Base-by-base conservation (phyloP, 495 filamentous ascomycete species). In the Delitschia confertaspora region DNA sequence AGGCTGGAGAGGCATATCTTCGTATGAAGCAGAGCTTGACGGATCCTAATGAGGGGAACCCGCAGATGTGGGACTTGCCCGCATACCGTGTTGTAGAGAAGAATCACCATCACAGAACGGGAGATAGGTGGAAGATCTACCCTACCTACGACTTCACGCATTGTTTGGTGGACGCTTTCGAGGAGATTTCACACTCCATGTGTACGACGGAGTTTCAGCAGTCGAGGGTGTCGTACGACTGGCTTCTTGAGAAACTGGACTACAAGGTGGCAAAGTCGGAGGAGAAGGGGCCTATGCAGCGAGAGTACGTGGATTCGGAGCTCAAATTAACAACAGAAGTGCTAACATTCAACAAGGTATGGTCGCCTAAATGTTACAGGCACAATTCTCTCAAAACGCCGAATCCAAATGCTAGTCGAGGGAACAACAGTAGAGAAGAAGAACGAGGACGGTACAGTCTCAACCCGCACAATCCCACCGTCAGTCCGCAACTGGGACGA, bases 121-220 rank as follows among this genome's bases (percentile, higher is more conserved):
- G 78, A 4, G 63, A 71, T 43, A 73, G 79, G 58, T 94, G 85
- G 83, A 75, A 72, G 53, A 85, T 93, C 33, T 93, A 89, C 52
- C 88, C 88, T 0, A 87, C 88, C 0, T 94, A 95, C 58, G 88
- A 93, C 58, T 89, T 93, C 52, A 83, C 87, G 6, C 85, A 93
- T 64, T 83, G 82, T 47, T 69, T 94, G n/a, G 87, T 81, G 51
- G 88, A 91, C 71, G 81, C 79, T 54, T 84, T 91, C 39, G 88
- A 95, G 65, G 73, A 71, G 20, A 89, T 95, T 58, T 83, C 88
- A 1, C 87, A 93, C 68, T 87, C 80, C 10, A 70, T 94, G 31
- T 95, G 88, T 65, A 94, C 88, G 0, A 84, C 80, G 3, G 88
- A 94, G 59, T 93, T 93, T 58, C 70, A 80, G 47, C 71, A 77